Base-by-base conservation (phyloP, 2,329 filamentous ascomycete genomes). In the Elsinoe necatrix region DNA sequence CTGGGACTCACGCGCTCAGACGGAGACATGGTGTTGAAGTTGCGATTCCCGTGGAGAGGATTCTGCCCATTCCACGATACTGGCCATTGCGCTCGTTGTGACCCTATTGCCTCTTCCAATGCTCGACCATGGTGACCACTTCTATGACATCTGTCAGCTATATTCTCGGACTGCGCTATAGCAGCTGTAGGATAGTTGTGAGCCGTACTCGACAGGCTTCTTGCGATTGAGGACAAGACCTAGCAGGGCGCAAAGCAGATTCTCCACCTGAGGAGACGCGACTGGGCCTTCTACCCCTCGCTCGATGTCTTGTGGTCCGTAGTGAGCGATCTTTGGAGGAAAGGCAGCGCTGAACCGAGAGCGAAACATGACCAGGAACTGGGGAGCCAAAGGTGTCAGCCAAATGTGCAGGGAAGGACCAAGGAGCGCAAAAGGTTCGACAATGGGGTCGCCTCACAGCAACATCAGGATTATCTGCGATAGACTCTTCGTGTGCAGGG, bases 291-390 rank as follows among this genome's bases (percentile, higher is more conserved):
- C 82, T 54, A 96, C 81, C 54, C 93, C 93, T 70, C 81, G 80
- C 73, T 98, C 93, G 60, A 98, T 82, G 71, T 98, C 95, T 73
- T 98, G 92, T 11, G 93, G 93, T 20, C 93, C 93, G 63, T 95
- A 89, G 69, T 95, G 88, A 62, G 88, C 80, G 34, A 95, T 79
- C 29, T 89, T 93, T 71, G 90, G 86, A 48, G 91, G 86, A 63
- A 98, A 93, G 59, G 83, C 86, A 59, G 95, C 90, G 73, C 81
- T 84, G 72, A 98, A 97, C 67, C 93, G 89, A 72, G 87, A 87
- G 71, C 92, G 84, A 74, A 97, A 98, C 89, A 95, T 96, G 63
- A 97, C 89, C 72, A 98, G 88, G 74, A 98, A 96, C 89, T 96
- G 67, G 45, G 59, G 63, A 64, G 64, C 66, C 67, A 63, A 57